Conservation (phyloP, 768 basidiomycete species). For the Boletales sp. region DNA sequence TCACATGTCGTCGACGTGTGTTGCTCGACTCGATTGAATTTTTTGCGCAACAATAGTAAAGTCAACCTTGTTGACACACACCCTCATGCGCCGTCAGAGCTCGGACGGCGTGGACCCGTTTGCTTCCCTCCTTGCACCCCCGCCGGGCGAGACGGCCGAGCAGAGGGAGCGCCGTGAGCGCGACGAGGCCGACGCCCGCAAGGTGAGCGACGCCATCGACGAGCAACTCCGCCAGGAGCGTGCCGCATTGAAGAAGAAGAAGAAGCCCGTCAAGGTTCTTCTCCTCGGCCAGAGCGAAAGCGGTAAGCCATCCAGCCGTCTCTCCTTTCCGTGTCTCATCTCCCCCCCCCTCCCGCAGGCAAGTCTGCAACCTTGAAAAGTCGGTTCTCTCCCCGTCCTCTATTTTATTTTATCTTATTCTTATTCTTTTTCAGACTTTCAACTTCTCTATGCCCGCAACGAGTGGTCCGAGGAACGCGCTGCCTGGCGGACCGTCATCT, state of each 20-base stretch:
- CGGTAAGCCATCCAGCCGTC: conserved; percentile 29
- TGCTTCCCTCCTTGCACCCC: conserved; percentile 56
- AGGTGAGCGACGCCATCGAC: conserved; percentile 72
- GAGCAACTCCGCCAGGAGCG: conserved; percentile 64
- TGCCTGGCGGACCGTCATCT: conserved; percentile 73
- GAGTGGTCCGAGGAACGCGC: conserved; percentile 69
- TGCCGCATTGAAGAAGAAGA: conserved; percentile 55
- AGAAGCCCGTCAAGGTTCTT: conserved; percentile 68
- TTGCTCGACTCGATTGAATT: no score
- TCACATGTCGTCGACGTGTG: no score
- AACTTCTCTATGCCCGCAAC: conserved; percentile 64
- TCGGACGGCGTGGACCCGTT: conserved; percentile 56
- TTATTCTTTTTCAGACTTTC: conserved; percentile 51
- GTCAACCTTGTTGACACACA: no score
- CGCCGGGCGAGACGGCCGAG: conserved; percentile 57
- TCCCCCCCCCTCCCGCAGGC: conserved; percentile 26
- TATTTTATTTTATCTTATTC: not conserved
- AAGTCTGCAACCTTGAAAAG: conserved; percentile 82
- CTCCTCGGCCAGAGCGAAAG: conserved; percentile 77
- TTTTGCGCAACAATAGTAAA: no score
- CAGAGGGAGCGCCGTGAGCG: conserved; percentile 53
- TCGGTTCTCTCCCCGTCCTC: conserved; percentile 26
- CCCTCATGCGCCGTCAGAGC: conserved; percentile 25
- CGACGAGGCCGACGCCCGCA: conserved; percentile 60
- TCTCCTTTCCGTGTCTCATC: not conserved